Percentiles rank a stretch among this genome's conserved stretches.
Conservation (phyloP, 2,329 filamentous ascomycete species). For the Harringtonia lauricola region DNA sequence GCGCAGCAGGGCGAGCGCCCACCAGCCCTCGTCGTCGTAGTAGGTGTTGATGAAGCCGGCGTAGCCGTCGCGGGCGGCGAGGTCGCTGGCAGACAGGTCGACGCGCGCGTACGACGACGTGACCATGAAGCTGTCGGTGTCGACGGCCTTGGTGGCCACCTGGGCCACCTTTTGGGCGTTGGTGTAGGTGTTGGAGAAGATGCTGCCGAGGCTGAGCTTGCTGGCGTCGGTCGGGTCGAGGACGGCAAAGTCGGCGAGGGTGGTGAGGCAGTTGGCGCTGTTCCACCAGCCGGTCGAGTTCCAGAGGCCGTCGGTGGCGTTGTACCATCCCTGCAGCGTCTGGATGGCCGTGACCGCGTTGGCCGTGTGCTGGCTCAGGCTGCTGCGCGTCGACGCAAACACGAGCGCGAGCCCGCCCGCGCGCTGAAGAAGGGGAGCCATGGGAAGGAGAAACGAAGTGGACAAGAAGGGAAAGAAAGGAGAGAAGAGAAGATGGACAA, state of each 20-base stretch:
- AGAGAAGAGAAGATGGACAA: too few species aligned
- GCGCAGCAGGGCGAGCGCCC: constrained; percentile 47
- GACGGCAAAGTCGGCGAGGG: constrained; percentile 42
- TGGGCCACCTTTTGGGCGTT: constrained; percentile 30
- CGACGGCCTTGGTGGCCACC: constrained; percentile 26
- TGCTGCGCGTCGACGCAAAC: not conserved
- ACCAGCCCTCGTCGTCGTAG: constrained; percentile 54
- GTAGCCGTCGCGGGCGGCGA: constrained; percentile 21
- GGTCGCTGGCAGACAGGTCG: constrained; percentile 2
- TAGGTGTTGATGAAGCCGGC: constrained; percentile 41
- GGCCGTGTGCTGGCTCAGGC: constrained; percentile 18
- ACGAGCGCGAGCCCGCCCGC: not conserved
- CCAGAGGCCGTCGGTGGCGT: constrained; percentile 49
- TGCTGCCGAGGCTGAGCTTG: constrained; percentile 25
- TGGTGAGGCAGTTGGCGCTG: constrained; percentile 54
- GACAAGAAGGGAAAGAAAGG: not conserved
- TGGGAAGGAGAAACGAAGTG: not conserved
- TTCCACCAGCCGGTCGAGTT: constrained; percentile 63
- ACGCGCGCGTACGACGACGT: constrained; percentile 25
- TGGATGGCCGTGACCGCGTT: constrained; percentile 23
- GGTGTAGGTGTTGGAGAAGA: constrained; percentile 33
- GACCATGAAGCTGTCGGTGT: constrained; percentile 21
- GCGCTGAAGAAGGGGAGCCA: not conserved
- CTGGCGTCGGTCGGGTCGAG: constrained; percentile 23
- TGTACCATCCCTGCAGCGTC: constrained; percentile 50